These are phyloP conservation scores for Cydonia oblonga DNA, from an alignment of 331 rosid species.

Conservation along the genomic window DNA sequence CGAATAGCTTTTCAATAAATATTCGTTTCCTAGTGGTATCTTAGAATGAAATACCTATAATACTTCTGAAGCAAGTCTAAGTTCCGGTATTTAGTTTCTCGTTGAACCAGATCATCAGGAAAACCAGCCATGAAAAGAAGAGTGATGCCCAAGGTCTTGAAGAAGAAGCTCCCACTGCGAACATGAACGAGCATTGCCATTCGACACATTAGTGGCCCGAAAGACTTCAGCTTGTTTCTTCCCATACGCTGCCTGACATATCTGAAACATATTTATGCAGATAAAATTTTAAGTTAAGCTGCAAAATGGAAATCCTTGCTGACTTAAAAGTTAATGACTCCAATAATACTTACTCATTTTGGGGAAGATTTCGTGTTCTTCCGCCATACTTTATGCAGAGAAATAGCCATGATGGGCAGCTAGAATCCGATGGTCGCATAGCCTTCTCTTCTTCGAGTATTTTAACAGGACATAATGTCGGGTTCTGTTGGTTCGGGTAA, in stretches of 20 bases:
- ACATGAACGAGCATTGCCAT: slow-evolving; percentile 51
- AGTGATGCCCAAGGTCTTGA: slow-evolving; percentile 80
- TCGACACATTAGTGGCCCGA: slow-evolving; percentile 71
- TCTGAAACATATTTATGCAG: slow-evolving; percentile 29
- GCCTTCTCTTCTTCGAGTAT: slow-evolving; percentile 68
- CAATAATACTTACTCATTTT: slow-evolving; percentile 58
- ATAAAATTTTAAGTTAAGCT: not conserved
- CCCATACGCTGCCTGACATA: slow-evolving; percentile 98
- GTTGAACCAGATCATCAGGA: slow-evolving; percentile 65
- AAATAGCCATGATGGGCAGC: slow-evolving; percentile 77
- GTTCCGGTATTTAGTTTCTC: slow-evolving; percentile 75
- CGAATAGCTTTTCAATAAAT: not conserved
- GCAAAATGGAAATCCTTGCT: not conserved
- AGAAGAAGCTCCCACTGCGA: slow-evolving; percentile 88
- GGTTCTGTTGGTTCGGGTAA: slow-evolving; percentile 47
- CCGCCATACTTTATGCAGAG: slow-evolving; percentile 94
- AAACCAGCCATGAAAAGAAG: slow-evolving; percentile 92
- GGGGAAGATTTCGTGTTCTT: slow-evolving; percentile 88
- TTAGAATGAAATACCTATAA: slow-evolving; percentile 44
- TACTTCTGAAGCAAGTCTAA: slow-evolving; percentile 81
- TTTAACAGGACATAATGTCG: slow-evolving; percentile 59
- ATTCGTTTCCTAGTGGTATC: not conserved
- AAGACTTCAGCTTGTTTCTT: slow-evolving; percentile 84
- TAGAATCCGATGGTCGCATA: slow-evolving; percentile 76
- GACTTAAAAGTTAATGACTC: not conserved